Conservation (phyloP, 1,139 yeast species). For the Entelexis paramagnoliae region DNA sequence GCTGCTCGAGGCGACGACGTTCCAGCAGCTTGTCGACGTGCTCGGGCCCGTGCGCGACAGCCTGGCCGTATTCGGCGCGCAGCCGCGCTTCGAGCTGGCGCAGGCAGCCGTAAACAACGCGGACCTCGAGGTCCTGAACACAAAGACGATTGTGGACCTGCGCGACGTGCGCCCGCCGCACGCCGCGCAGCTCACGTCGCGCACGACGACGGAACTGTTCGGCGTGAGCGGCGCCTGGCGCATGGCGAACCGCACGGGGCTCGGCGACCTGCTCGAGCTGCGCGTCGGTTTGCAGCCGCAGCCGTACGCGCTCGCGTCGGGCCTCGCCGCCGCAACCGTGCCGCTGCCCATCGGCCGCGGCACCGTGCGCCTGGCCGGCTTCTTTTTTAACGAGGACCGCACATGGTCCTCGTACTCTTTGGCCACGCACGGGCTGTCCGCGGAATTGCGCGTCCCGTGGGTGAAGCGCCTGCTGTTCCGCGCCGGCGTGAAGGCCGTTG, state of each 20-base stretch:
- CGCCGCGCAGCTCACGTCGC: slow-evolving; percentile 11
- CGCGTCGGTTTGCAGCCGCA: slow-evolving; percentile 17
- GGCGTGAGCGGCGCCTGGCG: slow-evolving; percentile 14
- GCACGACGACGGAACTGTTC: slow-evolving; percentile 15
- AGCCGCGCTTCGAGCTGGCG: slow-evolving; percentile 18
- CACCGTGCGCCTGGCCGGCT: slow-evolving; percentile 18
- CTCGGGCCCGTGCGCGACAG: slow-evolving; percentile 29
- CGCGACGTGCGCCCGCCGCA: slow-evolving; percentile 14
- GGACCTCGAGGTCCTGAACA: slow-evolving; percentile 26
- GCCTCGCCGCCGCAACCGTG: slow-evolving; percentile 19
- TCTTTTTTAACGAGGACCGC: slow-evolving; percentile 24
- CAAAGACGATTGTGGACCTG: slow-evolving; percentile 19
- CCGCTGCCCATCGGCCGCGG: slow-evolving; percentile 24
- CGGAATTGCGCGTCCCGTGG: slow-evolving; percentile 19
- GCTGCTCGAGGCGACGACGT: slow-evolving; percentile 33
- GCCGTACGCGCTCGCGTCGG: slow-evolving; percentile 22
- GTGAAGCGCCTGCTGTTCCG: slow-evolving; percentile 10
- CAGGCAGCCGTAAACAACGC: no score
- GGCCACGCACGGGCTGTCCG: slow-evolving; percentile 25
- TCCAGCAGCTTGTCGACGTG: slow-evolving; percentile 27
- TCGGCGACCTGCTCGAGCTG: slow-evolving; percentile 22
- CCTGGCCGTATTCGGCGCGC: slow-evolving; percentile 24
- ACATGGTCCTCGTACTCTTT: slow-evolving; percentile 22
- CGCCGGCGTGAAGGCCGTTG: slow-evolving; percentile 25
- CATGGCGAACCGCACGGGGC: slow-evolving; percentile 21